phyloP scores from a whole-genome alignment of 2,329 filamentous ascomycete species.

The Fusarium sacchari region DNA sequence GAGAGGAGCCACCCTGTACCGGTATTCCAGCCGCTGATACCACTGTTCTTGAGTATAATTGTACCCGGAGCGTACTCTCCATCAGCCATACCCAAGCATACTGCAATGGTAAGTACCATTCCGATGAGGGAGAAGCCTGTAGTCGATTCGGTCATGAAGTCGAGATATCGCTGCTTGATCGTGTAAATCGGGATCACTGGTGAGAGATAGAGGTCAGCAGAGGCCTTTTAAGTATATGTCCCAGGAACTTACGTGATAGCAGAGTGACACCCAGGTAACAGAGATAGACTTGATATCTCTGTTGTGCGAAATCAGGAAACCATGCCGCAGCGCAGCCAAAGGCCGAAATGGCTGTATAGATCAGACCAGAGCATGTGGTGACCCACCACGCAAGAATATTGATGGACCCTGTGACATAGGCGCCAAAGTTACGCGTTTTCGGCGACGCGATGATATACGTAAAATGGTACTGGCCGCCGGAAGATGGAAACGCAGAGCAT shows the following conservation, averaged over 20 bases:
- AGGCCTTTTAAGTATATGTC: fast-evolving
- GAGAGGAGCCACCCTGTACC: not conserved
- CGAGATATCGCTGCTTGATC: not conserved
- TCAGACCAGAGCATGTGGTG: not conserved
- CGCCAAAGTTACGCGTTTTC: not conserved
- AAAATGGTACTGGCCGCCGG: not conserved
- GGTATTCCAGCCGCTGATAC: not conserved
- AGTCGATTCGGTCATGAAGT: not conserved
- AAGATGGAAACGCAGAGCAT: not conserved
- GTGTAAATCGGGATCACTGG: not conserved
- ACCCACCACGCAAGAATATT: not conserved
- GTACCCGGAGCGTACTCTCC: not conserved
- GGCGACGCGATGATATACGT: not conserved
- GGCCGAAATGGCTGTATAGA: not conserved
- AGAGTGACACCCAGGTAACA: not conserved
- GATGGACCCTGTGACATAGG: not conserved
- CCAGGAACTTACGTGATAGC: not conserved
- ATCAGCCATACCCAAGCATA: not conserved
- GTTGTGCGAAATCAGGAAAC: not conserved
- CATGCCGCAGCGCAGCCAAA: not conserved
- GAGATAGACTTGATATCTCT: not conserved
- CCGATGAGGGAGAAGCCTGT: not conserved
- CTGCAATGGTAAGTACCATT: not conserved
- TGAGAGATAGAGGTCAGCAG: fast-evolving
- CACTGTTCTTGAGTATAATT: not conserved